Evolutionary conservation across 2,329 filamentous ascomycete species (phyloP).

Genomic region (Neocucurbitaria cava): DNA sequence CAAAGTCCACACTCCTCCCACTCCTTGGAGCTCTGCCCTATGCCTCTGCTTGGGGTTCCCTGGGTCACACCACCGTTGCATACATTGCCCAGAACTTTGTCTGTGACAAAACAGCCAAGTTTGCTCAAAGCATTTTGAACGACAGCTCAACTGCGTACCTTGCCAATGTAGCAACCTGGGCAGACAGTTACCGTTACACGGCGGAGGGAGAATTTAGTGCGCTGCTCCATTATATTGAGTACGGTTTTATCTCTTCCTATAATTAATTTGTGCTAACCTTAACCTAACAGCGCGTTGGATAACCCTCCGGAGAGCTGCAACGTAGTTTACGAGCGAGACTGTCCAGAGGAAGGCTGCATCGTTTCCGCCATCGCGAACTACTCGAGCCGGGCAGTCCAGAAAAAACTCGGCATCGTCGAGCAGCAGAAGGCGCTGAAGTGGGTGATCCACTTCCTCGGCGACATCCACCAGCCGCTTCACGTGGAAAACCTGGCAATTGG

Average conservation of each 20-base stretch:
- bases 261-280: too few relatives aligned
- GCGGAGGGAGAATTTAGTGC: slow-evolving; percentile 57
- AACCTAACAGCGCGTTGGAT: slow-evolving; percentile 30
- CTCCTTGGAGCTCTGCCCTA: slow-evolving; percentile 32
- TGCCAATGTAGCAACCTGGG: slow-evolving; percentile 61
- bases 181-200: slow-evolving; percentile 59
- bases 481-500: slow-evolving; percentile 56
- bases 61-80: slow-evolving; percentile 63
- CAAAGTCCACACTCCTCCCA: slow-evolving; percentile 31
- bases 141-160: slow-evolving; percentile 56
- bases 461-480: slow-evolving; percentile 76
- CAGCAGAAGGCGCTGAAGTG: slow-evolving; percentile 57
- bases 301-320: slow-evolving; percentile 56
- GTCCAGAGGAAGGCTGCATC: slow-evolving; percentile 57
- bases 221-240: slow-evolving; percentile 61
- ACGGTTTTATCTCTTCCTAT: slow-evolving; percentile 32
- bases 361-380: slow-evolving; percentile 61
- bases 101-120: slow-evolving; percentile 51
- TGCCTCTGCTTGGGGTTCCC: slow-evolving; percentile 57
- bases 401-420: slow-evolving; percentile 38
- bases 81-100: slow-evolving; percentile 62
- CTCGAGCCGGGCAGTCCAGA: slow-evolving; percentile 49
- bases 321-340: slow-evolving; percentile 60
- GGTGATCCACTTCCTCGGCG: slow-evolving; percentile 67
- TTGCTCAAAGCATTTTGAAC: slow-evolving; percentile 53